phyloP scores from a whole-genome alignment of 1,284 basidiomycete genomes.

The Trichosporon inkin region DNA sequence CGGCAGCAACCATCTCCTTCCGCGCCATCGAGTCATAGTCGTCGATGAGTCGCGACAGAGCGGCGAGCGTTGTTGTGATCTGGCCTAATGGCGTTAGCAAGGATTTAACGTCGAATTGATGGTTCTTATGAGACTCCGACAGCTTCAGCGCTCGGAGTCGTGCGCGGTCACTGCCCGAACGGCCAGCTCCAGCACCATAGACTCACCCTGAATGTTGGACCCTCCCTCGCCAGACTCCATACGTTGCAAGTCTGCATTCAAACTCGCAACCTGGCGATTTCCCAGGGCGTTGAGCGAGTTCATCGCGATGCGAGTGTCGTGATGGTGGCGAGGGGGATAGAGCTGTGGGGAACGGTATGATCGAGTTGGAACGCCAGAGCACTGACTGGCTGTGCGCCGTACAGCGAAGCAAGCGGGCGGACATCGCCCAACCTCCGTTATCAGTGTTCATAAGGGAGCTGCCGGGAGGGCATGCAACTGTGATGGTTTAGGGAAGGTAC shows the following conservation, averaged over 20 bases:
- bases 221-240: constrained; percentile 74
- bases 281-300: constrained; percentile 92
- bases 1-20: constrained; percentile 86
- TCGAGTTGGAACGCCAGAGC: not conserved
- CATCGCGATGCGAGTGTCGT: constrained; percentile 54
- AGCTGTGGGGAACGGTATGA: not conserved
- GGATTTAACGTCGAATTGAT: not conserved
- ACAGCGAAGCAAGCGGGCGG: not conserved
- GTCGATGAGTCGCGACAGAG: constrained; percentile 84
- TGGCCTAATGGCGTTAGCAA: constrained; percentile 62
- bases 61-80: constrained; percentile 88
- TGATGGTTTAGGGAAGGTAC: constrained; percentile 46
- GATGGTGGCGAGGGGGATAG: constrained; percentile 4
- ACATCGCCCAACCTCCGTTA: not conserved
- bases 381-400: not conserved
- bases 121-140: too few species aligned
- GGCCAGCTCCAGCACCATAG: not conserved
- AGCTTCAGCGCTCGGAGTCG: too few species aligned
- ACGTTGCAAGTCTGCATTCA: constrained; percentile 78
- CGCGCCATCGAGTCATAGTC: constrained; percentile 95
- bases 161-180: not conserved
- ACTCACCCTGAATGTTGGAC: constrained; percentile 73
- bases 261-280: constrained; percentile 80
- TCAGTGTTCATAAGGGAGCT: not conserved
- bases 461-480: constrained; percentile 21